These are phyloP conservation scores for Jatropha curcas DNA, from an alignment of 345 rosid genomes.

Conservation along the genomic window DNA sequence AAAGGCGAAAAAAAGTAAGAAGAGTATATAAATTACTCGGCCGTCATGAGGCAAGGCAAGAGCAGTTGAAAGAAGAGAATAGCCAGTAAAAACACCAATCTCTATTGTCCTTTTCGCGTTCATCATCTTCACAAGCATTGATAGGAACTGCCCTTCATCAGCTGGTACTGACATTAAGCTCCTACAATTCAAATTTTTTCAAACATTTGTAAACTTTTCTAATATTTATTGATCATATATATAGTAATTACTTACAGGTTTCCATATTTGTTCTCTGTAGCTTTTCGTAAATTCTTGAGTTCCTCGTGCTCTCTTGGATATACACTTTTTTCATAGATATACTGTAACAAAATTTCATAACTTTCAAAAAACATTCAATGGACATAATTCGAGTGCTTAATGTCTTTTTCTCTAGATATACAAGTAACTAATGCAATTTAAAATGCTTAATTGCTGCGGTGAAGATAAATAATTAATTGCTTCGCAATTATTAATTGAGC, in stretches of 20 bases:
- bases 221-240: too few species aligned
- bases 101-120: slow-evolving; percentile 61
- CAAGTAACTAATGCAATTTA: too few species aligned
- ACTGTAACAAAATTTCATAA: slow-evolving; percentile 21
- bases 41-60: slow-evolving; percentile 58
- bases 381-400: too few species aligned
- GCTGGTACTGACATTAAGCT: slow-evolving; percentile 49
- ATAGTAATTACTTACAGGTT: slow-evolving; percentile 23
- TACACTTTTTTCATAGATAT: slow-evolving; percentile 42
- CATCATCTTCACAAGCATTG: slow-evolving; percentile 51
- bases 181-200: slow-evolving; percentile 42
- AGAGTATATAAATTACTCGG: too few species aligned
- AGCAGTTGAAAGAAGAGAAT: slow-evolving; percentile 57
- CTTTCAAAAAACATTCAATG: too few species aligned
- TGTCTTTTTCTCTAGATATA: too few species aligned
- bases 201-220: too few species aligned
- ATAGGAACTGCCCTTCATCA: slow-evolving; percentile 52
- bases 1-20: too few species aligned
- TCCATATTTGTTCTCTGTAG: slow-evolving; percentile 35
- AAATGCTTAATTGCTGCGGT: too few species aligned
- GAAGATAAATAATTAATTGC: too few species aligned
- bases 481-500: too few species aligned
- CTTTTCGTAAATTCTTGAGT: slow-evolving; percentile 45
- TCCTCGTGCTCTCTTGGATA: slow-evolving; percentile 51
- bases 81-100: slow-evolving; percentile 70